Percentiles rank a stretch among this genome's conserved stretches.
phyloP scores from a whole-genome alignment of 164 flowering plant genomes.

The Nelumbo lutea region DNA sequence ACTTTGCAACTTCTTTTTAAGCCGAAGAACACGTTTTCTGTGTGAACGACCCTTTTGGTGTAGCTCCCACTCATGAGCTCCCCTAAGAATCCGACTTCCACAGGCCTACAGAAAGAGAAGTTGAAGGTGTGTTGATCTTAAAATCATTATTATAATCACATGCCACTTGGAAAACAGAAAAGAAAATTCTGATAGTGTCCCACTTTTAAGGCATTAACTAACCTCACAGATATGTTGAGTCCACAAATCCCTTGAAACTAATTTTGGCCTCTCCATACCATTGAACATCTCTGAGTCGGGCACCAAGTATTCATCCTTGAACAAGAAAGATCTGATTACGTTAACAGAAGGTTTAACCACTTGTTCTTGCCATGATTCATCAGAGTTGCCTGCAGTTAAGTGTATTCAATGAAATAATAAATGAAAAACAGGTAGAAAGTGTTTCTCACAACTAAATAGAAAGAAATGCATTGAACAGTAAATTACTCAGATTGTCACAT shows the following conservation, averaged over 20 bases:
- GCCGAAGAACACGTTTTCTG: conserved; percentile 51
- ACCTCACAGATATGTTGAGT: conserved; percentile 80
- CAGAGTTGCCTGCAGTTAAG: conserved; percentile 35
- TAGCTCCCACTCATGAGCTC: conserved; percentile 84
- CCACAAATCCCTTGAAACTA: conserved; percentile 71
- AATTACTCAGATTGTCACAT: conserved; percentile 8
- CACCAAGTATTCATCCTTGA: conserved; percentile 15
- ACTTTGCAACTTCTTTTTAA: conserved; percentile 32
- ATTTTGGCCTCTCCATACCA: conserved; percentile 9
- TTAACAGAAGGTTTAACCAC: conserved; percentile 60
- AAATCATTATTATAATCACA: background rate
- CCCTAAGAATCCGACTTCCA: conserved; percentile 68
- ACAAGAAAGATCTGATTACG: conserved; percentile 48
- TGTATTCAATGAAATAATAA: background rate
- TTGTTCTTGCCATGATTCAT: conserved; percentile 49
- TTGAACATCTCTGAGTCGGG: conserved; percentile 8
- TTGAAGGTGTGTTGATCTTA: background rate
- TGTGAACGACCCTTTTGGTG: conserved; percentile 74
- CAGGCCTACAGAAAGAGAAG: conserved; percentile 50
- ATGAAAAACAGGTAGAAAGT: background rate
- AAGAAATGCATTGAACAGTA: background rate
- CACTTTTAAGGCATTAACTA: conserved; percentile 5
- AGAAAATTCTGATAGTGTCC: background rate
- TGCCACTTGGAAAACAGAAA: background rate
- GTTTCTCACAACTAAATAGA: background rate